phyloP scores from a whole-genome alignment of 1,284 basidiomycete species.

The Volvariella volvacea region DNA sequence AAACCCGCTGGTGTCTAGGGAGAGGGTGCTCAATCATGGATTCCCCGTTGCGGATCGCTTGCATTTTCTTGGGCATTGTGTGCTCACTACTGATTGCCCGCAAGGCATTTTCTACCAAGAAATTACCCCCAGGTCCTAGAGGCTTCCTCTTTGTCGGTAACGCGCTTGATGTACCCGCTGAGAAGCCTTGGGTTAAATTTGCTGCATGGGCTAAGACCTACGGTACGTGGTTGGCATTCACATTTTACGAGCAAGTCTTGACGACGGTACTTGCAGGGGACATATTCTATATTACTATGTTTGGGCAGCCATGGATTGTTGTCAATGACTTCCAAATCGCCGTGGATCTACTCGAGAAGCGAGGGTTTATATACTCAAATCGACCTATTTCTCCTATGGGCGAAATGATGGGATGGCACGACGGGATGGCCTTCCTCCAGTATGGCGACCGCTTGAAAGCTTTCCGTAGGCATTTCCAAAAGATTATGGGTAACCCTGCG shows the following conservation, averaged over 20 bases:
- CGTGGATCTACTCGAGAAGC: neutral
- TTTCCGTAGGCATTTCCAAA: neutral
- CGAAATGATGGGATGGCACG: neutral
- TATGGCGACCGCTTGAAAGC: neutral
- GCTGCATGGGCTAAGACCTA: slow-evolving; percentile 2
- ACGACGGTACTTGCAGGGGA: no score
- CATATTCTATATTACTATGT: neutral
- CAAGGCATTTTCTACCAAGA: no score
- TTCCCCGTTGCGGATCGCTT: no score
- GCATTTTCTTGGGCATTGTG: no score
- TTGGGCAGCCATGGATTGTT: neutral
- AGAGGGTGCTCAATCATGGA: neutral
- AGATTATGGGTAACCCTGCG: neutral
- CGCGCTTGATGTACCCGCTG: slow-evolving; percentile 6
- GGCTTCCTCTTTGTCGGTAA: slow-evolving; percentile 8
- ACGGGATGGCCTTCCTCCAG: neutral
- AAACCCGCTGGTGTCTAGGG: no score
- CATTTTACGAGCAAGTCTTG: no score
- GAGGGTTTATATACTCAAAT: neutral
- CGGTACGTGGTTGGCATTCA: no score
- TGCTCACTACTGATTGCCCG: no score
- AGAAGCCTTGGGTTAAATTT: slow-evolving; percentile 4
- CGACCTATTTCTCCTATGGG: neutral
- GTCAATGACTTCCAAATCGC: neutral
- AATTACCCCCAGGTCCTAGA: slow-evolving; percentile 9